Evolutionary conservation across 805 yeast species (phyloP).

Genomic region (Dipodascopsis uninucleata): DNA sequence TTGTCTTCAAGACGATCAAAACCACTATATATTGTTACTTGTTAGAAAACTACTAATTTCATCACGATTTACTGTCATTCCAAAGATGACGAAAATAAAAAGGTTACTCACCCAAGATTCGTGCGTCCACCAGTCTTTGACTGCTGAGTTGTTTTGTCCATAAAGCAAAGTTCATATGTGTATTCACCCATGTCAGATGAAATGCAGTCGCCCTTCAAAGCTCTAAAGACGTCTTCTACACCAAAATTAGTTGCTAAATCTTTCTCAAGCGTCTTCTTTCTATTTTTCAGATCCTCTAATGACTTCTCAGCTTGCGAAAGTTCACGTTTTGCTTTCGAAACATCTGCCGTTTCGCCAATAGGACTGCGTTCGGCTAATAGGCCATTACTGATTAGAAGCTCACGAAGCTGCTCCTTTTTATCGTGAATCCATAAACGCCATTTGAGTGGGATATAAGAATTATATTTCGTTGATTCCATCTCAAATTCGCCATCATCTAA

Average conservation of each 20-base stretch:
- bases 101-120: slow-evolving; percentile 47
- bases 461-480: slow-evolving; percentile 15
- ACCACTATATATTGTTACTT: slow-evolving; percentile 17
- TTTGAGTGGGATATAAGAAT: slow-evolving; percentile 13
- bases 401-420: slow-evolving; percentile 6
- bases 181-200: slow-evolving; percentile 60
- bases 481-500: slow-evolving; percentile 9
- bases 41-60: not conserved
- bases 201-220: slow-evolving; percentile 51
- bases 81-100: slow-evolving; percentile 27
- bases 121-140: slow-evolving; percentile 42
- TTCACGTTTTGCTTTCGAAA: slow-evolving; percentile 21
- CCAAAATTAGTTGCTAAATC: slow-evolving; percentile 45
- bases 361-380: slow-evolving; percentile 19
- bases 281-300: slow-evolving; percentile 18
- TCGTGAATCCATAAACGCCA: slow-evolving; percentile 20
- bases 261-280: slow-evolving; percentile 21
- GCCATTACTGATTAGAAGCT: slow-evolving; percentile 15
- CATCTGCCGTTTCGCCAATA: slow-evolving; percentile 14
- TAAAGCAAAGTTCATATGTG: slow-evolving; percentile 59
- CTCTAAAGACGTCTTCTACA: slow-evolving; percentile 59
- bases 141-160: slow-evolving; percentile 56
- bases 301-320: slow-evolving; percentile 7
- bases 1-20: slow-evolving; percentile 33
- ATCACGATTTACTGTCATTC: slow-evolving; percentile 1